Conservation (phyloP, 192 early-diverging fungal genomes). For the Umbelopsis sp. region DNA sequence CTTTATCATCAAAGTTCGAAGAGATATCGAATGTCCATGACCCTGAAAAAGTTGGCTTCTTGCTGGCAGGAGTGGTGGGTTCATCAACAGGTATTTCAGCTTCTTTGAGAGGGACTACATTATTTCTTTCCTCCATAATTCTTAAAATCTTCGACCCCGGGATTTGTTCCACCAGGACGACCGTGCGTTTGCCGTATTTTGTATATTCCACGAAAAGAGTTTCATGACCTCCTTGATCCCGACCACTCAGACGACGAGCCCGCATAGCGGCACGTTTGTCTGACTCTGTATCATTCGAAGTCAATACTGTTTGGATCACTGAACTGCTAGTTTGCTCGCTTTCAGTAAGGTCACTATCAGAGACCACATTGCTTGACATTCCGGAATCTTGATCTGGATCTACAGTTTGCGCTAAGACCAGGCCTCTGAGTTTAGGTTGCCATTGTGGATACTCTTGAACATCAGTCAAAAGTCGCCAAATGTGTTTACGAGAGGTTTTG, state of each 20-base stretch:
- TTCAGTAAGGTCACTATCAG: background rate
- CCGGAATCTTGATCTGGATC: background rate
- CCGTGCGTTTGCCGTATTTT: conserved; percentile 21
- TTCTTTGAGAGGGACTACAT: background rate
- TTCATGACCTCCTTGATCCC: conserved; percentile 7
- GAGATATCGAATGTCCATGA: conserved; percentile 38
- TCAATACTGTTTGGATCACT: background rate
- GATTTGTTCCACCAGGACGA: conserved; percentile 21
- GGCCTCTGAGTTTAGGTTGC: conserved; percentile 26
- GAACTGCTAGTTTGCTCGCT: background rate
- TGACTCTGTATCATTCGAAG: background rate
- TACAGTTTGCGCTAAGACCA: conserved; percentile 1
- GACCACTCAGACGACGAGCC: conserved; percentile 5
- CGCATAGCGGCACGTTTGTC: conserved; percentile 7
- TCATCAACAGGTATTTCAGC: background rate
- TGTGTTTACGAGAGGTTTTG: conserved; percentile 12
- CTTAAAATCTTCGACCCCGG: conserved; percentile 19
- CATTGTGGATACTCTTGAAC: conserved; percentile 27
- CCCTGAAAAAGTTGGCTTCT: conserved; percentile 28
- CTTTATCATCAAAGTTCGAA: background rate
- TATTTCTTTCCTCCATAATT: conserved; percentile 28
- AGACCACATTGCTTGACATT: background rate
- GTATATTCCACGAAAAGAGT: conserved; percentile 27
- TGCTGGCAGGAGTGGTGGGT: conserved; percentile 9
- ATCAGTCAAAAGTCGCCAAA: conserved; percentile 29